Evolutionary conservation across 2,329 filamentous ascomycete species (phyloP), one percentile per base, ranked within the genome.

Genomic region (Aspergillus flavus): DNA sequence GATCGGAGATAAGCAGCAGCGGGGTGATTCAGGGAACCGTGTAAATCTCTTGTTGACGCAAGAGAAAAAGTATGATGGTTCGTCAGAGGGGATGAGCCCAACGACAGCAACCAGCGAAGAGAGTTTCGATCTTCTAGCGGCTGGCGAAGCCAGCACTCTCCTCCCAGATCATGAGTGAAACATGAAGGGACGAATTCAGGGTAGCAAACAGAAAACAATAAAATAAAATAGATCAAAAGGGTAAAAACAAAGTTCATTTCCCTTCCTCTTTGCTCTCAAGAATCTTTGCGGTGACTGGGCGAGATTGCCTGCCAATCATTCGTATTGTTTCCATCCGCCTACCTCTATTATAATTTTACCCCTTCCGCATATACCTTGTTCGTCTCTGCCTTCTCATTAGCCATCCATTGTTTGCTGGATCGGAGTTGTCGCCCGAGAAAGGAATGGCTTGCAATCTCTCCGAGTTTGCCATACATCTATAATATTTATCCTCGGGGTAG

Each of bases 81-180:
- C 46, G 21, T 28, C 50, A 11, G 62, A 65, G n/a, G 62, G 46
- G 6, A 57, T 54, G 11, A 69, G 69, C 46, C 72, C 75, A 23
- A 75, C 70, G 55, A 81, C 80, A 55, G 74, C 74, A 28, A 76
- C 78, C 21, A 83, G 81, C 62, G 79, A 82, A 66, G 81, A 82
- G 66, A 82, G 81, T 66, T 83, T 82, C 71, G 80, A 82, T 72
- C 69, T 81, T 64, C 69, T 82, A 59, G 76, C 77, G 6, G 74
- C 73, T 58, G 79, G 79, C 5, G 80, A 82, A 71, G 80, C 80
- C 55, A 82, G 80, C 64, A 73, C 81, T 53, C 48, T 78, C 46
- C 71, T 78, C 64, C 70, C 72, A 63, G 67, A 68, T 46, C 56
- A 59, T 43, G 21, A 32, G 14, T 39, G 41, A 21, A 53, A 56